Percentiles rank a stretch among this genome's conserved stretches.
These are phyloP conservation scores for Cucurbita maxima DNA, from an alignment of 306 rosid species.

Conservation along the genomic window DNA sequence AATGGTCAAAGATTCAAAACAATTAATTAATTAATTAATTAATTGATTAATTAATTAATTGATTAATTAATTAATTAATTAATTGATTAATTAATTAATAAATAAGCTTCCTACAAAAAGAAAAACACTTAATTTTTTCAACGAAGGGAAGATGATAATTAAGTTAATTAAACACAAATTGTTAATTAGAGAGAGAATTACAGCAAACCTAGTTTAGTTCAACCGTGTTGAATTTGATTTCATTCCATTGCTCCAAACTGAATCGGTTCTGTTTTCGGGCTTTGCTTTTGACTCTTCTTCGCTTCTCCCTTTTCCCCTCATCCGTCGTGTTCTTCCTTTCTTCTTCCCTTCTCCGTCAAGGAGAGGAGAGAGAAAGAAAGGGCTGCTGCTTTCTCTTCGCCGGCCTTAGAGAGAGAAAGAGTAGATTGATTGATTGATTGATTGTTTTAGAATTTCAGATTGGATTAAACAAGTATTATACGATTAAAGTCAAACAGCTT, in stretches of 20 bases:
- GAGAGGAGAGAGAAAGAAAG: constrained; percentile 5
- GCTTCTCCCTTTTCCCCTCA: not conserved
- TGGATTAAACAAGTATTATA: not conserved
- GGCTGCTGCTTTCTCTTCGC: not conserved
- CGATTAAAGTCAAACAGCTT: constrained; percentile 1
- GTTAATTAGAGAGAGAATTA: not conserved
- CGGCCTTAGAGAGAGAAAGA: not conserved
- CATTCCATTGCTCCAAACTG: not conserved
- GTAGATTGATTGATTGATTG: too few relatives aligned
- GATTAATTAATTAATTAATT: too few relatives aligned
- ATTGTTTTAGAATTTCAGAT: not conserved
- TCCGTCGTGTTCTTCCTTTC: too few relatives aligned
- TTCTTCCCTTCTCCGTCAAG: not conserved
- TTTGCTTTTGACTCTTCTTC: not conserved
- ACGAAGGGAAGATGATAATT: not conserved
- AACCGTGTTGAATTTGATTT: not conserved
- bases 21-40: too few relatives aligned
- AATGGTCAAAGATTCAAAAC: not conserved
- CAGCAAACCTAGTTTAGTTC: not conserved
- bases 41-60: too few relatives aligned
- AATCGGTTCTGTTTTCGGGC: not conserved
- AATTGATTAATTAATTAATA: too few relatives aligned
- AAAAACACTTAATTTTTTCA: not conserved
- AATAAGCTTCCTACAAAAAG: not conserved
- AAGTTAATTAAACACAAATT: not conserved